phyloP scores from a whole-genome alignment of 768 basidiomycete genomes.

The Panaeolus cyanescens region DNA sequence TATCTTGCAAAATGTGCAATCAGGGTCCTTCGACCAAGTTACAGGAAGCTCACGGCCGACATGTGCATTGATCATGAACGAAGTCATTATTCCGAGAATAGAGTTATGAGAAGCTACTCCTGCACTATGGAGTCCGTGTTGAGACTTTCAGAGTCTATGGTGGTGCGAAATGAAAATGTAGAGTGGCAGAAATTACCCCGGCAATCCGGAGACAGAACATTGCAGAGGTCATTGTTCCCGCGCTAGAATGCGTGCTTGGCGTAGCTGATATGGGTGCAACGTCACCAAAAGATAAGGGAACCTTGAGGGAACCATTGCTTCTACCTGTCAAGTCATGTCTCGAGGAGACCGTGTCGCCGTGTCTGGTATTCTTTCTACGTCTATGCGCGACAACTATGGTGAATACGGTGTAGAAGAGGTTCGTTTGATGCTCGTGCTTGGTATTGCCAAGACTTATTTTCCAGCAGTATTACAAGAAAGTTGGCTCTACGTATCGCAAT shows the following conservation, averaged over 20 bases:
- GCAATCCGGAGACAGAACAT: background rate
- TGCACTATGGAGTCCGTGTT: background rate
- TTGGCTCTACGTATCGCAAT: constrained; percentile 70
- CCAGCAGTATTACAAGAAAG: constrained; percentile 62
- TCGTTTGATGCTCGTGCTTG: constrained; percentile 11
- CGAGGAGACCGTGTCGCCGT: constrained; percentile 34
- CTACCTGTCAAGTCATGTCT: constrained; percentile 25
- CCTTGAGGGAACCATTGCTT: background rate
- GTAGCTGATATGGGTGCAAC: background rate
- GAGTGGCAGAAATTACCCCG: background rate
- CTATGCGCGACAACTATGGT: constrained; percentile 42
- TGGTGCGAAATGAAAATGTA: background rate
- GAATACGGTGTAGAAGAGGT: constrained; percentile 61
- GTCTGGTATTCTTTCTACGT: constrained; percentile 33
- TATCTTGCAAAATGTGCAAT: constrained; percentile 70
- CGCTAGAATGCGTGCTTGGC: background rate
- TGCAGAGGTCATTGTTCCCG: background rate
- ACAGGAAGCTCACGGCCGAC: constrained; percentile 42
- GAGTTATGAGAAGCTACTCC: too few relatives aligned
- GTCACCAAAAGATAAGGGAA: background rate
- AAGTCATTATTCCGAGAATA: constrained; percentile 75
- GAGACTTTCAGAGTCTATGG: background rate
- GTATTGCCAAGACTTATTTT: background rate
- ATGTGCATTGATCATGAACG: constrained; percentile 71
- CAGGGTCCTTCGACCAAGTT: constrained; percentile 50